These are phyloP conservation scores for Blastomyces emzantsi DNA, from an alignment of 2,329 filamentous ascomycete species.

Conservation along the genomic window DNA sequence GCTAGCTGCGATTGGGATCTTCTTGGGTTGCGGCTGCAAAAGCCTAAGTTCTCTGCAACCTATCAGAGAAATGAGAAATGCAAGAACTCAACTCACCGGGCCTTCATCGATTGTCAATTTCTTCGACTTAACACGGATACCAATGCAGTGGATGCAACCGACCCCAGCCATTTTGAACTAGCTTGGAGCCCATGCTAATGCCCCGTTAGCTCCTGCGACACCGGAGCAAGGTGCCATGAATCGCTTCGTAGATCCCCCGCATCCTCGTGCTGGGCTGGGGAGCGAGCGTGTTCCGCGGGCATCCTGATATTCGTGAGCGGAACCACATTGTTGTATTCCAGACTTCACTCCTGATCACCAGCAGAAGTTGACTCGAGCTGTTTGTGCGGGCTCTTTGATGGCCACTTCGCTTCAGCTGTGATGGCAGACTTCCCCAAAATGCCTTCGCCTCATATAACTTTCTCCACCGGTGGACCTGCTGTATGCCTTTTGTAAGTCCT, in stretches of 20 bases:
- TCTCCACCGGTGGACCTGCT: too few species aligned
- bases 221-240: constrained; percentile 21
- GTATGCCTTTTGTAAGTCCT: too few species aligned
- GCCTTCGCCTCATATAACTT: too few species aligned
- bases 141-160: constrained; percentile 18
- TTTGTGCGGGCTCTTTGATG: too few species aligned
- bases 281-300: too few species aligned
- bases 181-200: not conserved
- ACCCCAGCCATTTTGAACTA: not conserved
- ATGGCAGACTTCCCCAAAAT: too few species aligned
- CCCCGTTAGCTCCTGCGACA: not conserved
- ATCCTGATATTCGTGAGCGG: too few species aligned
- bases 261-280: constrained; percentile 23
- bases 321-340: too few species aligned
- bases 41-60: not conserved
- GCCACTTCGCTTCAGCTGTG: too few species aligned
- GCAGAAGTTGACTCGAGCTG: too few species aligned
- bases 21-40: not conserved
- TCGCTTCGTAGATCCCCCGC: constrained; percentile 46
- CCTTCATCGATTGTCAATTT: not conserved
- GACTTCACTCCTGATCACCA: too few species aligned
- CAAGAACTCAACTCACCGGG: not conserved
- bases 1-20: not conserved
- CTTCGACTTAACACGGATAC: not conserved
- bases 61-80: not conserved